phyloP scores from a whole-genome alignment of 1,284 basidiomycete species.

The Ganoderma leucocontextum region DNA sequence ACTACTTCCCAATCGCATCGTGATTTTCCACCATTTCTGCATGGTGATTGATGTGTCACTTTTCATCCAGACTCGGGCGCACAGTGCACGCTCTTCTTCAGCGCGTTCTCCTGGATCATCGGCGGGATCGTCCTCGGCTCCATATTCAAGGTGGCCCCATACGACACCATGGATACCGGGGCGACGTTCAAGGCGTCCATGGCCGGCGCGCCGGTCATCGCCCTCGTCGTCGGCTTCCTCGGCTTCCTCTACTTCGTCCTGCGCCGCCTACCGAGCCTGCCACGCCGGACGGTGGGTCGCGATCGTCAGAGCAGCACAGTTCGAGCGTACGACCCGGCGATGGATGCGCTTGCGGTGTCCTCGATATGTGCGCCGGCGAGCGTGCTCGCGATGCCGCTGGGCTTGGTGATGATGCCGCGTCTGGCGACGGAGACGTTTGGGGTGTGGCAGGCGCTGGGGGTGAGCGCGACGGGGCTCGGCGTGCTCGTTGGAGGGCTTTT shows the following conservation, averaged over 20 bases:
- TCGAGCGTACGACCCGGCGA: neutral
- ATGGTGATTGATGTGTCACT: neutral
- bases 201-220: neutral
- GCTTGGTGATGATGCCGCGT: neutral
- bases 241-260: neutral
- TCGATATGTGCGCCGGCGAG: neutral
- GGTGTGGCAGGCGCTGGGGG: neutral
- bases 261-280: neutral
- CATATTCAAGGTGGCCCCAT: neutral
- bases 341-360: neutral
- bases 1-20: neutral
- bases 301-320: neutral
- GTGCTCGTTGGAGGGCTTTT: neutral
- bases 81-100: slow-evolving; percentile 1
- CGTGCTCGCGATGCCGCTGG: slow-evolving; percentile 1
- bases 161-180: neutral
- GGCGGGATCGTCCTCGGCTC: neutral
- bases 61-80: too few species aligned
- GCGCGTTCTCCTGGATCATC: neutral
- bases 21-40: neutral
- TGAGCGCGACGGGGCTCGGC: neutral
- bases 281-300: neutral
- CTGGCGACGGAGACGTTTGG: neutral
- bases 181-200: neutral
- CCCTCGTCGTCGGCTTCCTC: neutral